Evolutionary conservation across 208 protist species (phyloP), one percentile per base, ranked within the genome.

Genomic region (Trypanosoma rangeli): DNA sequence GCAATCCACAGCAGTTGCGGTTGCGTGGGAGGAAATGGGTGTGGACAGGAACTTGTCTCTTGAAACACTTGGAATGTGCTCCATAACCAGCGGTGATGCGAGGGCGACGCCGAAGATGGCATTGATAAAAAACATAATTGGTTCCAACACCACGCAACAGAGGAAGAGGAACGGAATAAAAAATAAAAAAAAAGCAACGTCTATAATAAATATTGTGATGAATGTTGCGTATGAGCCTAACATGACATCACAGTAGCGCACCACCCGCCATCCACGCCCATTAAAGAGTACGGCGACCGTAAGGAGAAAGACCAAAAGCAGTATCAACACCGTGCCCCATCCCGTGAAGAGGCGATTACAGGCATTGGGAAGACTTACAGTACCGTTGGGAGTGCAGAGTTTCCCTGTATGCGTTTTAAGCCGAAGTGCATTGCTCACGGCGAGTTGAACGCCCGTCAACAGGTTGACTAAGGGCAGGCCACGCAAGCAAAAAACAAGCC

Each of bases 191-290:
- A 55, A 49, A 20, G 33, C 35, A 46, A 58, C 13, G 20, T 76
- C 71, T 42, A 76, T 35, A 44, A 76, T 22, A 35, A 70, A 76
- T 28, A 71, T 46, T 44, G 64, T 70, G 28, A 62, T 64, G 35
- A 65, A 67, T 13, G 62, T 76, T 24, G 63, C 18, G 31, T 60
- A 12, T 3, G 65, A 53, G 42, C 71, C 65, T n/a, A 42, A 8
- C 24, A 67, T 59, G 48, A 61, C 31, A 56, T 74, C 69, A 26
- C 42, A 26, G 39, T 42, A 20, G n/a, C 69, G 59, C 18, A 68
- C 5, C 18, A 74, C 53, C 10, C 61, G 50, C 61, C 69, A 74
- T 0, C 39, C 50, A 53, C 39, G 58, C 3, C 53, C 61, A 42
- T 74, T 26, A 48, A 68, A 68, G 18, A 59, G 10, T 10, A 68